Evolutionary conservation across 345 rosid species (phyloP), one percentile per base, ranked within the genome.

Genomic region (Brassica juncea): DNA sequence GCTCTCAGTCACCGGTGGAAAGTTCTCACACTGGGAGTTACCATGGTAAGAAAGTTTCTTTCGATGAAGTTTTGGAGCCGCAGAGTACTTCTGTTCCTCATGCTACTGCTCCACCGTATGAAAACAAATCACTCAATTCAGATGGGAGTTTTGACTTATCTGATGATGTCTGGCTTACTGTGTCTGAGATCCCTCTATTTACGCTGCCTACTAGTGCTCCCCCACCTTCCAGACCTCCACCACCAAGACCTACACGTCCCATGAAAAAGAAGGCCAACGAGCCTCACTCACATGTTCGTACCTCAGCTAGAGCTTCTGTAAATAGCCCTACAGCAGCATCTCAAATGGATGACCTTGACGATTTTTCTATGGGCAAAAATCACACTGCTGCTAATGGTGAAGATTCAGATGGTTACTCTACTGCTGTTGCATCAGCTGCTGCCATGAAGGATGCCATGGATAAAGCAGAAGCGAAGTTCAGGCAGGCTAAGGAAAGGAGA

Each of bases 381-480:
- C 88, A 60, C 16, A 83, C 71, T 74, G 86, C 76, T 83, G 67
- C 76, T 37, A 81, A 82, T 78, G 82, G 80, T 77, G 94, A 88
- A 28, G 98, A 88, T 75, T 62, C 84, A 65, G 97, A 86, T 47
- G 73, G 79, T 66, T 84, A 76, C 66, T 88, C 94, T 68, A 76
- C 81, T 71, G 99, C 98, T 82, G 96, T 89, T 52, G 91, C 93
- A 76, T 91, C 98, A 77, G 93, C 97, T 79, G 99, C 98, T 57
- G 98, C 97, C 44, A 93, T 93, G 94, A 93, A 93, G 84, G 94
- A 91, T 75, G 99, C 98, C 63, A 91, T 95, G 99, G 97, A 93
- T 74, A 95, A 87, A 87, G 99, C 98, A 54, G 93, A 93, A 86
- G 97, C 93, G 4, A 95, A 93, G 89, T 88, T 95, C 82, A 90